Evolutionary conservation across 2,329 filamentous ascomycete species (phyloP), one percentile per base, ranked within the genome.

Genomic region (Epichloe scottii): DNA sequence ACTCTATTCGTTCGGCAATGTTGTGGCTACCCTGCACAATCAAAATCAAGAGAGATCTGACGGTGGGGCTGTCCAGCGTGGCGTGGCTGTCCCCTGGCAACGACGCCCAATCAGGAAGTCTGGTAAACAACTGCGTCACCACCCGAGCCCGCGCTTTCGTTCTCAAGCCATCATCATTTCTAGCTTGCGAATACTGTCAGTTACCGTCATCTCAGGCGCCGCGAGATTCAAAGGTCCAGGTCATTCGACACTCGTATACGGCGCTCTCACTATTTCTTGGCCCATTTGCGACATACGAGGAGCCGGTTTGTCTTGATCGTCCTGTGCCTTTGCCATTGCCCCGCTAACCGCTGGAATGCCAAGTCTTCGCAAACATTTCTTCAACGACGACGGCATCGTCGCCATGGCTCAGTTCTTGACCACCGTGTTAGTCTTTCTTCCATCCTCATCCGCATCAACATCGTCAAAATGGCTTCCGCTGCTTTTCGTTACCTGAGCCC

Each of bases 271-370:
- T 12, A 23, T 15, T 15, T 5, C 14, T 19, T 19, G 7, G 15
- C 30, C n/a, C 12, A 35, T 7, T 23, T 42, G 47, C 47, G 26
- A n/a, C 35, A 21, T 38, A 42, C 30, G 33, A 35, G 40, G 6
- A 50, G 39, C 17, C 19, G 35, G 42, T 50, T 44, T 11, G 41
- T 50, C n/a, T 34, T 4, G 19, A 34, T 15, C 12, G 30, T 33
- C 41, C n/a, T 1, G 11, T 21, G 48, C 50, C 41, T 45, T 14
- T 42, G 14, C 38, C 33, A 68, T 69, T 66, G 64, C 66, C 66
- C 64, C 63, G 67, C 68, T 70, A 68, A 70, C 67, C 55, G 50
- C 53, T 67, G 67, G 68, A 70, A 70, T 70, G 67, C 56, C 64
- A 42, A 49, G 34, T 19, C 48, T 37, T 43, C 46, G 58, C 51